A percentile compares a stretch with the other conserved stretches of the same genome.
Conservation (phyloP, 164 flowering plant species). For the Vitis labrusca region DNA sequence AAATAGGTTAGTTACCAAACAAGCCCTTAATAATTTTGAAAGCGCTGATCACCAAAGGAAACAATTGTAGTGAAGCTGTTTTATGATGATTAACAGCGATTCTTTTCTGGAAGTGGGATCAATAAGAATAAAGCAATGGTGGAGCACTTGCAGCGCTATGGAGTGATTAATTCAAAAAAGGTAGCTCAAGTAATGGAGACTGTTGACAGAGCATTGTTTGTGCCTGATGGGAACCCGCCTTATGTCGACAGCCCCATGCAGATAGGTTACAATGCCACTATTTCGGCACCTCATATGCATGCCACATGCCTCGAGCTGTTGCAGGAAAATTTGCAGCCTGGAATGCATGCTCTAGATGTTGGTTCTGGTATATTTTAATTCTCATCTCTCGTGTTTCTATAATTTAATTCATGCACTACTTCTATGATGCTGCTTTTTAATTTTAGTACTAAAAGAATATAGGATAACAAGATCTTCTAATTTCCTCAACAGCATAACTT, state of each 20-base stretch:
- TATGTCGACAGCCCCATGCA: conserved; percentile 86
- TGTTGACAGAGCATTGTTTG: conserved; percentile 83
- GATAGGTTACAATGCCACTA: conserved; percentile 94
- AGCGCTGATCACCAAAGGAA: no score
- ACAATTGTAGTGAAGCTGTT: not conserved
- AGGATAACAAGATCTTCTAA: no score
- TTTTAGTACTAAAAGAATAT: no score
- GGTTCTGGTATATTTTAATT: conserved; percentile 68
- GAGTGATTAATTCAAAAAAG: conserved; percentile 64
- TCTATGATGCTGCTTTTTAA: no score
- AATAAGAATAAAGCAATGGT: conserved; percentile 65
- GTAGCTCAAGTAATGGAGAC: conserved; percentile 86
- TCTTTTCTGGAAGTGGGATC: conserved; percentile 44
- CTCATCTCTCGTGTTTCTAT: not conserved
- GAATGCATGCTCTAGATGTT: conserved; percentile 93
- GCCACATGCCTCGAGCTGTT: conserved; percentile 84
- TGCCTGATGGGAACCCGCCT: conserved; percentile 61
- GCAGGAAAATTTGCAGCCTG: conserved; percentile 83
- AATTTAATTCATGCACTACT: not conserved
- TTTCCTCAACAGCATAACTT: no score
- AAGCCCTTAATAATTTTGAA: no score
- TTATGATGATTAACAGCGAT: conserved; percentile 45
- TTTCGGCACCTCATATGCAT: conserved; percentile 99
- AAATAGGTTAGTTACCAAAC: no score
- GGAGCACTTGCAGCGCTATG: conserved; percentile 59